Conservation (phyloP, 257 asterid species). For the Solanum sejunctum region DNA sequence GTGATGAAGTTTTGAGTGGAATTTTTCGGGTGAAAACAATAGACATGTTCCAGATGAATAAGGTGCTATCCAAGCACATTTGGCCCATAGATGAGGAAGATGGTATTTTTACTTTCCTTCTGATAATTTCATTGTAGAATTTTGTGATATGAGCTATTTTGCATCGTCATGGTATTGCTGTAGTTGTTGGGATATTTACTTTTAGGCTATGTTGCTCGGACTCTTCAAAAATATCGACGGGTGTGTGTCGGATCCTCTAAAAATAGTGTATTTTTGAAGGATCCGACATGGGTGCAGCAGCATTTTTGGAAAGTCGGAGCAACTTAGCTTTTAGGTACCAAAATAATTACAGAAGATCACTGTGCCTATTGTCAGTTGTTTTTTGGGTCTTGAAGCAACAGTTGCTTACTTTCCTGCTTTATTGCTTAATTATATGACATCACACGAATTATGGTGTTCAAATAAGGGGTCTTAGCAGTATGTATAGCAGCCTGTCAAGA, state of each 20-base stretch:
- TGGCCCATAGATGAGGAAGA: conserved; percentile 28
- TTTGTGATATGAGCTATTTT: not conserved
- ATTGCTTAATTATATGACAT: not conserved
- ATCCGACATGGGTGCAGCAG: too few species aligned
- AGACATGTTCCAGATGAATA: conserved; percentile 40
- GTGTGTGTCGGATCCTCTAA: too few species aligned
- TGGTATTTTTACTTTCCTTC: conserved; percentile 3
- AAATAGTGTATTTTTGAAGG: too few species aligned
- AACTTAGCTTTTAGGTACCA: not conserved
- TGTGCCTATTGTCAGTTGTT: not conserved
- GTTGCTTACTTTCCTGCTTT: not conserved
- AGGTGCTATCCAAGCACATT: conserved; percentile 25
- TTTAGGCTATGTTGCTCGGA: not conserved
- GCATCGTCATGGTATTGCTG: not conserved
- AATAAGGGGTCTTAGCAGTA: not conserved
- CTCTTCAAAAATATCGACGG: too few species aligned
- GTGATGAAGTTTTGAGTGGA: conserved; percentile 22
- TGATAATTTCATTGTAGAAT: not conserved
- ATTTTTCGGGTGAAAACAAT: conserved; percentile 22
- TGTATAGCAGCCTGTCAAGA: not conserved
- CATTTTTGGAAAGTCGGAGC: too few species aligned
- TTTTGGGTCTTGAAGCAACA: not conserved
- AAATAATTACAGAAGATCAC: not conserved
- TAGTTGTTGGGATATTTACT: not conserved
- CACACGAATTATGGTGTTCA: not conserved